Evolutionary conservation across 352 stramenopile species (phyloP).

Genomic region (Phytophthora litchii): DNA sequence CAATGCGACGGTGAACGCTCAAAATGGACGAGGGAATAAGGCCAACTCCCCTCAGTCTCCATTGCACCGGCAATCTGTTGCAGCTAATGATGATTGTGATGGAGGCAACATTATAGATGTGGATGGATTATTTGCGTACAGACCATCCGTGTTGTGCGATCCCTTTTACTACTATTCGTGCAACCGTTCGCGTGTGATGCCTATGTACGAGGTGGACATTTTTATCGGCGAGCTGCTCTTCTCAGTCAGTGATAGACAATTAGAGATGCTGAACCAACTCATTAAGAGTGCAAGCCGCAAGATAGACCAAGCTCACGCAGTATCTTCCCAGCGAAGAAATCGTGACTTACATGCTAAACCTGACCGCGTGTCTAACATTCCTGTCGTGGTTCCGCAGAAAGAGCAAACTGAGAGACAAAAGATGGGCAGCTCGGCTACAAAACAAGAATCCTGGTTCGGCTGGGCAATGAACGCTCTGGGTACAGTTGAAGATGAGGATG

Average conservation of each 20-base stretch:
- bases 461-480: conserved; percentile 75
- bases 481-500: conserved; percentile 52
- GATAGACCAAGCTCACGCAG: conserved; percentile 22
- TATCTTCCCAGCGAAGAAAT: conserved; percentile 1
- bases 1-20: conserved; percentile 14
- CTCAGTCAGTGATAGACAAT: conserved; percentile 81
- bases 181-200: conserved; percentile 41
- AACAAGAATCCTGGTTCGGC: conserved; percentile 59
- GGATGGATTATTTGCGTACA: conserved; percentile 44
- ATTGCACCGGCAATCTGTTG: conserved; percentile 8
- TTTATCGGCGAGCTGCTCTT: conserved; percentile 78
- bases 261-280: conserved; percentile 82
- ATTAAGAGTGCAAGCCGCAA: conserved; percentile 47
- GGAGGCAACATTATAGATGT: conserved; percentile 39
- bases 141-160: conserved; percentile 57
- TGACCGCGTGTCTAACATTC: background rate
- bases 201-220: conserved; percentile 72
- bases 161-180: conserved; percentile 78
- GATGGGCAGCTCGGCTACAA: conserved; percentile 5
- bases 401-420: conserved; percentile 4
- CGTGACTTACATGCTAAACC: background rate
- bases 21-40: conserved; percentile 24
- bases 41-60: conserved; percentile 20
- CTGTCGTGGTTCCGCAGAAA: background rate
- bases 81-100: background rate